Evolutionary conservation across 2,329 filamentous ascomycete species (phyloP).

Genomic region (Ophiostoma tasmaniense): DNA sequence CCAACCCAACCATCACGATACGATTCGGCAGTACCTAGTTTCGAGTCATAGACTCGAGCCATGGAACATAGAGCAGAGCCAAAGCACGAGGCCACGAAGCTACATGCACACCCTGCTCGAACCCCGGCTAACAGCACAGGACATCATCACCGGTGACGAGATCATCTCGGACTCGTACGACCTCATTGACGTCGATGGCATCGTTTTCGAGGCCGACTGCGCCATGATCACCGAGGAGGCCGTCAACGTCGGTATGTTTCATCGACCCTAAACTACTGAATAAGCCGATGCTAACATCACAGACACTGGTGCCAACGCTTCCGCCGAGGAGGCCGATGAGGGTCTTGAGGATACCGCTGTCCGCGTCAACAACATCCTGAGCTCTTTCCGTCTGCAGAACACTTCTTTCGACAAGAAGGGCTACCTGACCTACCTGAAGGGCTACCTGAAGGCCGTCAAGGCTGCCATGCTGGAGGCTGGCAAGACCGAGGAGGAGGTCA

Average conservation of each 20-base stretch:
- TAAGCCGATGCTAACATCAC: neutral
- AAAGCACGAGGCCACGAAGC: neutral
- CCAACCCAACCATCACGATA: neutral
- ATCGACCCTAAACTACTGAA: too few relatives aligned
- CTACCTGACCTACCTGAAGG: constrained; percentile 77
- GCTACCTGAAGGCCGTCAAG: constrained; percentile 89
- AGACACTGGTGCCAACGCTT: constrained; percentile 94
- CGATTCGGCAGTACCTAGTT: neutral
- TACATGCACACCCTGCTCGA: neutral
- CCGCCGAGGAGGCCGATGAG: constrained; percentile 80
- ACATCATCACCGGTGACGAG: constrained; percentile 84
- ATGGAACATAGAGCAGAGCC: neutral
- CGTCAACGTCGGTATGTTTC: constrained; percentile 57
- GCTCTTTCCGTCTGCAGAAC: constrained; percentile 80
- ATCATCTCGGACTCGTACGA: constrained; percentile 93
- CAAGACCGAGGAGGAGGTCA: constrained; percentile 58
- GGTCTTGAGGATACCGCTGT: constrained; percentile 58
- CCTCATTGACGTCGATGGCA: constrained; percentile 67
- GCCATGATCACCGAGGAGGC: constrained; percentile 74
- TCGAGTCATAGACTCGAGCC: neutral
- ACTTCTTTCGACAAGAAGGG: constrained; percentile 80
- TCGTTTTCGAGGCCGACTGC: constrained; percentile 87
- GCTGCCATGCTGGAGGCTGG: constrained; percentile 48
- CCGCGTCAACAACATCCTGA: constrained; percentile 86
- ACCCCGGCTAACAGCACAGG: constrained; percentile 43